A percentile compares a stretch with the other conserved stretches of the same genome.
Evolutionary conservation across 1,284 basidiomycete species (phyloP).

Genomic region (Cryptococcus wingfieldii): DNA sequence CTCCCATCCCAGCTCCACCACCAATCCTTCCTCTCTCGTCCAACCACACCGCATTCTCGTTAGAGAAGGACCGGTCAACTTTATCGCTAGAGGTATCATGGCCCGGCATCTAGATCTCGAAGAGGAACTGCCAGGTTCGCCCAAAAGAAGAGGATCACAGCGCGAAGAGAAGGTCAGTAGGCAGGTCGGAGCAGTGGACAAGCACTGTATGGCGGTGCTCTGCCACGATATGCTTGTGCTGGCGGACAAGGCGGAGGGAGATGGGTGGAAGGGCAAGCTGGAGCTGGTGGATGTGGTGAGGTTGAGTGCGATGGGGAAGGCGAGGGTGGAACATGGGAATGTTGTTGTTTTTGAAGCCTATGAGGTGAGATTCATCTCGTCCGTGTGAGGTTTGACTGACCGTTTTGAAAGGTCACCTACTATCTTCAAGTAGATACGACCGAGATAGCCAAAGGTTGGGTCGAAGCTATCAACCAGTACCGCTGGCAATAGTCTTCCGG

Average conservation of each 20-base stretch:
- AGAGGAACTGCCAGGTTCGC: not conserved
- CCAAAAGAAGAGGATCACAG: not conserved
- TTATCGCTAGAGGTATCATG: slow-evolving; percentile 53
- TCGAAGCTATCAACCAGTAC: not conserved
- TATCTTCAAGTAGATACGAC: not conserved
- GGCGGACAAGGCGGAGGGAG: not conserved
- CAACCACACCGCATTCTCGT: slow-evolving; percentile 93
- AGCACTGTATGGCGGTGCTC: not conserved
- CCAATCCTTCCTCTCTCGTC: slow-evolving; percentile 89
- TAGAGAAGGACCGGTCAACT: slow-evolving; percentile 74
- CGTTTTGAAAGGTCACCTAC: not conserved
- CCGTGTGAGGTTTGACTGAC: not conserved
- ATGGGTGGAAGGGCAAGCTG: not conserved
- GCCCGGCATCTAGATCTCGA: not conserved
- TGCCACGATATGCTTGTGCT: slow-evolving; percentile 2
- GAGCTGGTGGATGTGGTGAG: not conserved
- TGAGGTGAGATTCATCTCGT: not conserved
- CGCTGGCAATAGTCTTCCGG: not conserved
- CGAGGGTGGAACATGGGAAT: not conserved
- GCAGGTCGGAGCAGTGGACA: not conserved
- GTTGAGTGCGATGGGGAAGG: slow-evolving; percentile 1
- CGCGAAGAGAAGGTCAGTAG: not conserved
- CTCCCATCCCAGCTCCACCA: slow-evolving; percentile 54
- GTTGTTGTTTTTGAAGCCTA: slow-evolving; percentile 1
- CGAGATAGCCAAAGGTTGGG: not conserved